phyloP scores from a whole-genome alignment of 176 grass and related monocot species.

The Saccharum spontaneum region DNA sequence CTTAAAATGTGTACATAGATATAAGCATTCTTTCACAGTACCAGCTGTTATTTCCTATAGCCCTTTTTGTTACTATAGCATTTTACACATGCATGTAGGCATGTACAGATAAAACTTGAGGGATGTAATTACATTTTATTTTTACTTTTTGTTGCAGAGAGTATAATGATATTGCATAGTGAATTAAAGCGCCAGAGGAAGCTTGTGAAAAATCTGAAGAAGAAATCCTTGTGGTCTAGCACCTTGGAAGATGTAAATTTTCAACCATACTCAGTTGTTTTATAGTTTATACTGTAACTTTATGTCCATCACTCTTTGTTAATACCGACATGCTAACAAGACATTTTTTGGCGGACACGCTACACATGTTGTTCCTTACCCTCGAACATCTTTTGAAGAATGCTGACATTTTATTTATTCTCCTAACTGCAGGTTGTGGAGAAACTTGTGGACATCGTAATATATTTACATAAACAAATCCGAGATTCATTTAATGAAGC shows the following conservation, averaged over 20 bases:
- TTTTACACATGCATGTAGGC: not conserved
- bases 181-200: conserved; percentile 95
- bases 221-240: conserved; percentile 94
- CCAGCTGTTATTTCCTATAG: not conserved
- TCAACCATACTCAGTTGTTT: conserved; percentile 9
- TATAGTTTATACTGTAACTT: conserved; percentile 5
- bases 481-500: conserved; percentile 57
- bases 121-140: conserved; percentile 22
- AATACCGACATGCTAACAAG: not conserved
- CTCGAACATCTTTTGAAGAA: not conserved
- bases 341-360: not conserved
- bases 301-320: not conserved
- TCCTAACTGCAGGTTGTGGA: conserved; percentile 74
- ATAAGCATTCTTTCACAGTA: not conserved
- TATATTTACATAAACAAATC: conserved; percentile 77
- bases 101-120: not conserved
- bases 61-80: not conserved
- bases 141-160: conserved; percentile 48
- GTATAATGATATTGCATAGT: conserved; percentile 81
- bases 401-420: conserved; percentile 20
- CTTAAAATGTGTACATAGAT: conserved; percentile 14
- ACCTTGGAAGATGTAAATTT: conserved; percentile 83
- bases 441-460: conserved; percentile 88
- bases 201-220: conserved; percentile 89
- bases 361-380: not conserved